phyloP scores from a whole-genome alignment of 2,329 filamentous ascomycete species.

The Aspergillus ochraceoroseus region DNA sequence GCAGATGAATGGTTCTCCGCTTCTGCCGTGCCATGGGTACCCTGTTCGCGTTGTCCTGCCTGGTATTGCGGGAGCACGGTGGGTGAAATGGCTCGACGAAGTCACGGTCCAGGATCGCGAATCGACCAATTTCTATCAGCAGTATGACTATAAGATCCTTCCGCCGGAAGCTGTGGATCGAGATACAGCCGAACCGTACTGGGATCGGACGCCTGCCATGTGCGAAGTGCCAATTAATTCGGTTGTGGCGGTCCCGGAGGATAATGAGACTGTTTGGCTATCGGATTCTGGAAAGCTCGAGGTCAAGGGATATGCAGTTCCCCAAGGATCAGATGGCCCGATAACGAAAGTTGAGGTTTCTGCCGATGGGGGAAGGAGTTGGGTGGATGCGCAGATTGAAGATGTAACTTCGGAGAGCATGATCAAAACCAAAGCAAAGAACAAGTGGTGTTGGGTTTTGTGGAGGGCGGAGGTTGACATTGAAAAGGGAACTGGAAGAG shows the following conservation, averaged over 20 bases:
- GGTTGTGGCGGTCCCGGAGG: conserved; percentile 48
- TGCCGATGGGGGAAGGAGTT: conserved; percentile 47
- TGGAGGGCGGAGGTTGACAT: conserved; percentile 49
- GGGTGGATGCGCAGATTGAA: conserved; percentile 47
- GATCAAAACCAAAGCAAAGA: conserved; percentile 8
- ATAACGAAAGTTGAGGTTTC: conserved; percentile 53
- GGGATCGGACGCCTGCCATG: conserved; percentile 48
- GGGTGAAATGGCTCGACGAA: conserved; percentile 42
- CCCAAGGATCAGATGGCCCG: conserved; percentile 50
- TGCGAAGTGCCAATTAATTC: conserved; percentile 56
- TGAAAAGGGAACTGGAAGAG: conserved; percentile 40
- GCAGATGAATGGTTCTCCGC: conserved; percentile 40
- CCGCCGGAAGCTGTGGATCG: conserved; percentile 49
- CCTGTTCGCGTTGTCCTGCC: conserved; percentile 43
- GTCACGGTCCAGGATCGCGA: conserved; percentile 49
- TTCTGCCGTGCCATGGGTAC: conserved; percentile 45
- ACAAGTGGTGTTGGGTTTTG: conserved; percentile 55
- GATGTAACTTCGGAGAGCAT: conserved; percentile 13
- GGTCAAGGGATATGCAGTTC: conserved; percentile 54
- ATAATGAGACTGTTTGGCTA: conserved; percentile 41
- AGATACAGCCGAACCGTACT: conserved; percentile 51
- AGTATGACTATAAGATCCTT: conserved; percentile 56
- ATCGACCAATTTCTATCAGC: conserved; percentile 54
- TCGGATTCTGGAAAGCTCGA: conserved; percentile 43
- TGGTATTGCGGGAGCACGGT: conserved; percentile 41